Base-by-base conservation (phyloP, 139 green algal genomes). In the Diplosphaera chodatii region DNA sequence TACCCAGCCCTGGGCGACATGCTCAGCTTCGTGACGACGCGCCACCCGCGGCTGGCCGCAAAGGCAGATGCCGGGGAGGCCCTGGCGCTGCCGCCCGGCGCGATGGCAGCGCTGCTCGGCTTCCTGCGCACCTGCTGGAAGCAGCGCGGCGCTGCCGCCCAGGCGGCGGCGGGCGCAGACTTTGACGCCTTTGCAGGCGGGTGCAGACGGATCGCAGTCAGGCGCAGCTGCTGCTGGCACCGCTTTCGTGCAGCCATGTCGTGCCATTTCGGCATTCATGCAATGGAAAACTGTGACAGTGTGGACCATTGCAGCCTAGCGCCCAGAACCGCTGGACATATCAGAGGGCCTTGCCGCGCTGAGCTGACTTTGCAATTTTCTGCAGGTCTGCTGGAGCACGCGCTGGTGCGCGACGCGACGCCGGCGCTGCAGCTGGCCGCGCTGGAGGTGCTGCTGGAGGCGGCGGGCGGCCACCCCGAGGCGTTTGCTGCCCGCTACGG, bases 331-430 rank as follows among this genome's bases (percentile, higher is more conserved):
- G n/a, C n/a, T n/a, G n/a, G n/a, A n/a, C 8, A 18, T 18, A 8
- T 30, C 20, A 66, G 10, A 66, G 5, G 27, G 6, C 27, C 8
- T 29, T 18, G 59, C 59, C 20, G 59, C 6, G 6, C 59, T 66
- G 10, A 70, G 66, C 10, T 70, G 13, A 70, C 13, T 16, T 15
- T 16, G 66, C n/a, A 5, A 13, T 74, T 31, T 71, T 8, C 6
- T 64, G 66, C 75, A 82, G 78, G 40, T 10, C 30, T 90, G 31
- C 70, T 93, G 32, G 87, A 93, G 64, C 73, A 85, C 48, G 87
- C 82, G 0, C 68, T 89, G 41, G 77, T 81, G n/a, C 67, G 68
- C 4, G 74, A 82, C 1, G 71, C 73, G 0, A 78, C 75, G 10
- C 31, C 37, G 5, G 86, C 86, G 67, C 80, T 91, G 69, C 64